phyloP scores from a whole-genome alignment of 2,329 filamentous ascomycete species.

The Microcera coccophila region DNA sequence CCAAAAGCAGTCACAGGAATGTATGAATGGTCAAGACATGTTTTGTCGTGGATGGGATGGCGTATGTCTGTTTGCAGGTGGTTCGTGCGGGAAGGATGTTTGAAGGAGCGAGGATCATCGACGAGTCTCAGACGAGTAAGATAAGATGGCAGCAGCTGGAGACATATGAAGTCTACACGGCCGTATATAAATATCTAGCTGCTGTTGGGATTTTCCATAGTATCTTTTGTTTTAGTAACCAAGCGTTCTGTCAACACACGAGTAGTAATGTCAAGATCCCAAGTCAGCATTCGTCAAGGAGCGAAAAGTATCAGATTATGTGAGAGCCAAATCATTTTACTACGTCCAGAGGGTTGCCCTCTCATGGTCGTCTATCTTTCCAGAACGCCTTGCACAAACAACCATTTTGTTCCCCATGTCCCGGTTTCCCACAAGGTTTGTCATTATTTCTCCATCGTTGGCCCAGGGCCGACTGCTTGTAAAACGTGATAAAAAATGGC shows the following conservation, averaged over 20 bases:
- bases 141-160: neutral
- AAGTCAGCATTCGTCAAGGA: no score
- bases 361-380: slow-evolving; percentile 8
- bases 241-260: no score
- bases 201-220: neutral
- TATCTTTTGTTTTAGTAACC: neutral
- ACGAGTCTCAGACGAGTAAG: neutral
- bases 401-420: slow-evolving; percentile 3
- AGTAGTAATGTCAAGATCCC: no score
- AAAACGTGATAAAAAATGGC: neutral
- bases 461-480: slow-evolving; percentile 1
- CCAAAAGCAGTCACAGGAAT: neutral
- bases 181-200: neutral
- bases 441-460: neutral
- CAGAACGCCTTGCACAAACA: slow-evolving; percentile 8
- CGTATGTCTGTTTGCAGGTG: neutral
- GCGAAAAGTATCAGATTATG: no score
- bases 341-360: slow-evolving; percentile 5
- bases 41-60: neutral
- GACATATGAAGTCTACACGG: neutral
- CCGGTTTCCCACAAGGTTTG: no score
- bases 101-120: neutral
- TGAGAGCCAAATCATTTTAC: no score
- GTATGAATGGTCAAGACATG: neutral
- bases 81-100: neutral